Evolutionary conservation across 1,284 basidiomycete species (phyloP), one percentile per base, ranked within the genome.

Genomic region (Fomitopsis pinicola): DNA sequence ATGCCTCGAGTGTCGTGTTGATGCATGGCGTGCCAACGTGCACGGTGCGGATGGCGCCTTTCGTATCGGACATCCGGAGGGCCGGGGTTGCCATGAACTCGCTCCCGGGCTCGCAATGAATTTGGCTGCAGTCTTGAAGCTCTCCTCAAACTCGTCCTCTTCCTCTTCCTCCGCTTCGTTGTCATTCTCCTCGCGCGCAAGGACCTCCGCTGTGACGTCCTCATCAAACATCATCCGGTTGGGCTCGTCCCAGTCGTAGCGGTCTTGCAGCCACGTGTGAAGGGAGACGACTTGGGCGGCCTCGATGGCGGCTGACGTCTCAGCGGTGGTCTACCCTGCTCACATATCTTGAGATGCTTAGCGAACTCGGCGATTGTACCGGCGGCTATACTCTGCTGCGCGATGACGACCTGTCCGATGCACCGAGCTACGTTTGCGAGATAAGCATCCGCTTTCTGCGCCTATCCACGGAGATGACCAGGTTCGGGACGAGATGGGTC

Each of bases 21-120:
- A 54, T 40, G 52, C 52, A 35, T 4, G 52, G 38, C 19, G 35
- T 54, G 38, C 10, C 52, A 19, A 26, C 52, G 52, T 22, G 52
- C 19, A 54, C 52, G 35, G 33, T 40, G 52, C 52, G 52, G 52
- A 40, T 26, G 35, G 33, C 36, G 19, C 52, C 52, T 19, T 19
- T 40, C 17, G n/a, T 54, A 19, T 54, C 52, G 19, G 52, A 54
- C 35, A 54, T 35, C 52, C 52, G 38, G 52, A 54, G 26, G 35
- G 38, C 12, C 3, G 52, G 52, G 22, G 35, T 54, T 54, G 67
- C 66, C 55, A 69, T 52, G 33, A 69, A 64, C 58, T 54, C 52
- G 19, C n/a, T n/a, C n/a, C n/a, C n/a, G n/a, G n/a, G n/a, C n/a
- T n/a, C n/a, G n/a, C n/a, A n/a, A n/a, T n/a, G n/a, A n/a, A n/a